Conservation (phyloP, 2,329 filamentous ascomycete genomes). For the Drechmeria coniospora region DNA sequence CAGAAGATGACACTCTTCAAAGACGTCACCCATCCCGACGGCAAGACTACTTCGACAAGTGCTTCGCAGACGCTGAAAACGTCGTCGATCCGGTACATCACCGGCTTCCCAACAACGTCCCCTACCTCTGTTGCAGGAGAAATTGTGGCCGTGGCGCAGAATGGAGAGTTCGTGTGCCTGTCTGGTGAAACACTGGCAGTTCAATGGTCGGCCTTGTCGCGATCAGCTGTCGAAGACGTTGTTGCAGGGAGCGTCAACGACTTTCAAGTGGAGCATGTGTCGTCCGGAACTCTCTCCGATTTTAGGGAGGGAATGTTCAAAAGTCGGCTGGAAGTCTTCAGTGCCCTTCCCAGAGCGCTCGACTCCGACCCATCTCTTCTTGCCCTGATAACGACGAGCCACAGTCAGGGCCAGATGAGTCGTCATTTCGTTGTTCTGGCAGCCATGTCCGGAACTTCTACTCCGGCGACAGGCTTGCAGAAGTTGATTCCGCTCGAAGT, state of each 20-base stretch:
- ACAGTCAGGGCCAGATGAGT: constrained; percentile 13
- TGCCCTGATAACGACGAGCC: constrained; percentile 30
- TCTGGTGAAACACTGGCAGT: constrained; percentile 33
- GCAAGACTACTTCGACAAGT: constrained; percentile 36
- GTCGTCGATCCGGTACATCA: constrained; percentile 20
- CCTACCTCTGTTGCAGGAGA: constrained; percentile 14
- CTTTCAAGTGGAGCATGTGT: constrained; percentile 34
- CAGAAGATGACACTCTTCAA: constrained; percentile 43
- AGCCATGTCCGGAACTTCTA: constrained; percentile 11
- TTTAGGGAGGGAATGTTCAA: constrained; percentile 40
- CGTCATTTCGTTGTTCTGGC: constrained; percentile 20
- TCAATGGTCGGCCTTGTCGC: constrained; percentile 20
- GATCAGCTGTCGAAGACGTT: constrained; percentile 18
- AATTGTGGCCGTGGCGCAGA: constrained; percentile 41
- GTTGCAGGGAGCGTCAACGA: constrained; percentile 15
- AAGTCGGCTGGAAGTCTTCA: constrained; percentile 34
- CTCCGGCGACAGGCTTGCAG: constrained; percentile 14
- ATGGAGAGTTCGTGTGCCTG: constrained; percentile 46
- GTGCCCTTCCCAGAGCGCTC: constrained; percentile 32
- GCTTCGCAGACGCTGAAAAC: constrained; percentile 26
- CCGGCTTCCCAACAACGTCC: constrained; percentile 13
- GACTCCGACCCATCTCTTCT: constrained; percentile 35
- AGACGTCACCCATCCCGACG: constrained; percentile 35
- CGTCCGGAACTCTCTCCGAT: constrained; percentile 29
- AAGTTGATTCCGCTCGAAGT: constrained; percentile 24